These are phyloP conservation scores for Candida tibetensis DNA, from an alignment of 805 yeast species.

Conservation along the genomic window DNA sequence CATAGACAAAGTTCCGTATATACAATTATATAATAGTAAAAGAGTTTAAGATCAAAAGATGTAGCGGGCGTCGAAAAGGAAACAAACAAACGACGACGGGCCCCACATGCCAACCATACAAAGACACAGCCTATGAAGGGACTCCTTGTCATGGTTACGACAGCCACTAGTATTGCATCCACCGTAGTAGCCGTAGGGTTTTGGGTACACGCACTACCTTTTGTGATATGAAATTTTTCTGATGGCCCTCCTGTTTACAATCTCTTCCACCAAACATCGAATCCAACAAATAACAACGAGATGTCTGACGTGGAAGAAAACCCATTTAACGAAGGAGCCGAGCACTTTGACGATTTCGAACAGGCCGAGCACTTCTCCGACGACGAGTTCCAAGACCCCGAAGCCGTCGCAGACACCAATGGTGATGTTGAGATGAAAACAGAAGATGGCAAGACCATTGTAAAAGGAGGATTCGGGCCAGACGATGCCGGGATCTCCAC, in stretches of 20 bases:
- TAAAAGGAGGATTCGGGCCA: constrained; percentile 68
- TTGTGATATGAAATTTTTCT: not conserved
- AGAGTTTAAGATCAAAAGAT: not conserved
- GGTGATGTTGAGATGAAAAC: constrained; percentile 47
- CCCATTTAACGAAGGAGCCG: constrained; percentile 66
- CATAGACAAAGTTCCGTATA: not conserved
- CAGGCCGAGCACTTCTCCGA: constrained; percentile 78
- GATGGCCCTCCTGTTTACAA: not conserved
- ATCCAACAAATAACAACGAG: not conserved
- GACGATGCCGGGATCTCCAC: constrained; percentile 37
- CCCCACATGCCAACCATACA: no score
- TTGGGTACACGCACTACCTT: no score
- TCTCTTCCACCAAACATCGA: not conserved
- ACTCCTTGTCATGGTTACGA: no score
- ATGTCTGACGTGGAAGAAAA: constrained; percentile 46
- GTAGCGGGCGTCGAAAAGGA: no score
- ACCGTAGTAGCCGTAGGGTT: no score
- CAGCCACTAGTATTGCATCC: no score
- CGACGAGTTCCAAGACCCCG: constrained; percentile 51
- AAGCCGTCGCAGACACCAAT: constrained; percentile 19
- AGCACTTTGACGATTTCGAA: constrained; percentile 76
- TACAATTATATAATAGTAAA: constrained; percentile 1
- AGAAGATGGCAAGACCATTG: constrained; percentile 71
- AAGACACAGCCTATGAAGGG: no score
- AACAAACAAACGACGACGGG: no score